Evolutionary conservation across 805 yeast genomes (phyloP).

Genomic region (Pichia manshurica): DNA sequence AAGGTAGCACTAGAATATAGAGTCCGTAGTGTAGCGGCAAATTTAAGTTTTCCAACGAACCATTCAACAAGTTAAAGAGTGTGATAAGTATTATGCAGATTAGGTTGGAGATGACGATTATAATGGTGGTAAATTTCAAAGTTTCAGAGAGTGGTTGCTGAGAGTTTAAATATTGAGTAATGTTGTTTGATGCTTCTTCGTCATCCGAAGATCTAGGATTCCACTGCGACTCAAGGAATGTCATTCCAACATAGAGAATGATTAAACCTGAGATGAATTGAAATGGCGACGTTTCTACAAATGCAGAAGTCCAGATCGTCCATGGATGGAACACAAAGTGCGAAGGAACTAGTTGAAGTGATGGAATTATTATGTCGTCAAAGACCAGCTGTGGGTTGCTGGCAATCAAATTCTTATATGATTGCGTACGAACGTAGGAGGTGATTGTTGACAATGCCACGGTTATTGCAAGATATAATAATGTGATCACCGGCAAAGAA

Average conservation of each 20-base stretch:
- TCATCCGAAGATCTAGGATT: constrained; percentile 15
- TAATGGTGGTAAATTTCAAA: constrained; percentile 43
- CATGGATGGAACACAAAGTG: constrained; percentile 53
- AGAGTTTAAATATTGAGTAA: constrained; percentile 6
- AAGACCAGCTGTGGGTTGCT: constrained; percentile 26
- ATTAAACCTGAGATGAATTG: constrained; percentile 37
- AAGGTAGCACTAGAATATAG: constrained; percentile 44
- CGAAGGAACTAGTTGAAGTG: constrained; percentile 58
- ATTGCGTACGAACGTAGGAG: constrained; percentile 36
- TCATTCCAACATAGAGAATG: constrained; percentile 36
- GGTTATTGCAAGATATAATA: constrained; percentile 37
- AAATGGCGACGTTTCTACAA: constrained; percentile 50
- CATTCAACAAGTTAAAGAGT: constrained; percentile 30
- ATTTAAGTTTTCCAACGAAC: constrained; percentile 35
- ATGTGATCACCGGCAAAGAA: constrained; percentile 27
- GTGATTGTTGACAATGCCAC: constrained; percentile 36
- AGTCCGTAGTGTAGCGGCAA: constrained; percentile 49
- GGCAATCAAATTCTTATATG: constrained; percentile 25
- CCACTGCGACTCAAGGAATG: constrained; percentile 50
- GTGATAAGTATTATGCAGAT: constrained; percentile 35
- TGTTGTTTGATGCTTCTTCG: not conserved
- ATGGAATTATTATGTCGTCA: constrained; percentile 42
- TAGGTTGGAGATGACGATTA: constrained; percentile 53
- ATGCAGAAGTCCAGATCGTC: constrained; percentile 59
- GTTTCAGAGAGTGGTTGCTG: constrained; percentile 36